Evolutionary conservation across 164 flowering plant species (phyloP), one percentile per base, ranked within the genome.

Genomic region (Vitis rupestris): DNA sequence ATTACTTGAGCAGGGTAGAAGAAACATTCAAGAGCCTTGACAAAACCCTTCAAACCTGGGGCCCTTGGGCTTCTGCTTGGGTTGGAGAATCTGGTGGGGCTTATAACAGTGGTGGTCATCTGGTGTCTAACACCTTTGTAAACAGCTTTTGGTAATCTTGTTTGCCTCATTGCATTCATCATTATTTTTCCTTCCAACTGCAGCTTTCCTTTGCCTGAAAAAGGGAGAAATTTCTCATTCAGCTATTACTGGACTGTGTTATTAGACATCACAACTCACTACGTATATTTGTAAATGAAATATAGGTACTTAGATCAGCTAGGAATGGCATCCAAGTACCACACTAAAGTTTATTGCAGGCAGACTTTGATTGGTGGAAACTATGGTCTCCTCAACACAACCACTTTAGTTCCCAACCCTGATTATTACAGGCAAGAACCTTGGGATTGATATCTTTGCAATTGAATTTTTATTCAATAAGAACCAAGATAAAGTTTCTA

Each of bases 41-140:
- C 8, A 69, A 72, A 19, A 83, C 85, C 54, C 79, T 92, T 29
- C 44, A 82, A 66, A 74, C 16, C 51, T 47, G 83, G 67, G 92
- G 91, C 19, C 90, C 90, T 23, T 87, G 92, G 92, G 80, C 99
- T 49, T 83, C 90, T 65, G 91, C 92, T 47, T 95, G 99, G 99
- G 98, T 95, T 70, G 95, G 98, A 56, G 99, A 95, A 81, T 82
- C 99, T 70, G 99, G 98, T 51, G 99, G 99, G 50, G 97, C 97
- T 47, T 95, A 79, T 74, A 95, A 95, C 71, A 95, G 87, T 55
- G 99, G 99, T 31, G 97, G 92, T 11, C 84, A 64, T 27, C 72
- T 62, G 59, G 87, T 88, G 15, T 91, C 99, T 8, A 64, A 93
- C 76, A 83, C 97, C 57, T 95, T 90, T 78, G 82, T 90, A 0